A percentile compares a stretch with the other conserved stretches of the same genome.
Conservation (phyloP, 208 protist species). For the Lotmaria passim region DNA sequence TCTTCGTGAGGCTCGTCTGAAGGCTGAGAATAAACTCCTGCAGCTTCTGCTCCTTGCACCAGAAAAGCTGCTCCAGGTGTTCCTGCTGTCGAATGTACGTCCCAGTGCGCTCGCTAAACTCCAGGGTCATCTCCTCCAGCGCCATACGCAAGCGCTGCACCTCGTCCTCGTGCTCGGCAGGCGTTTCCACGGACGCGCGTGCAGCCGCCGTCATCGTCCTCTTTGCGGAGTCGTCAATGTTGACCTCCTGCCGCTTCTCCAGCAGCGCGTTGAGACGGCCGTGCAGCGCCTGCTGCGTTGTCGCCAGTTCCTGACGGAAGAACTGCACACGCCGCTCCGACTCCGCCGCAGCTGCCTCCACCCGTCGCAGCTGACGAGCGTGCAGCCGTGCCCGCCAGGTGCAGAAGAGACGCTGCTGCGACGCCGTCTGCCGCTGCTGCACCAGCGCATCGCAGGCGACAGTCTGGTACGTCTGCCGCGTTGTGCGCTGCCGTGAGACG, state of each 20-base stretch:
- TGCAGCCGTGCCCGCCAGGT: slow-evolving; percentile 23
- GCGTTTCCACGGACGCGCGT: background rate
- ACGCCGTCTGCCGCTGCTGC: background rate
- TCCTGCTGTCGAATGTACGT: slow-evolving; percentile 70
- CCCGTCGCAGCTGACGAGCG: background rate
- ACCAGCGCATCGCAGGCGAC: slow-evolving; percentile 16
- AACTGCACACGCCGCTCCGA: slow-evolving; percentile 29
- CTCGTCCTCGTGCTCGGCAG: slow-evolving; percentile 43
- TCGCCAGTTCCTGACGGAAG: slow-evolving; percentile 28
- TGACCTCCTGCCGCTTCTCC: slow-evolving; percentile 17
- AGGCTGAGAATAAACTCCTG: slow-evolving; percentile 14
- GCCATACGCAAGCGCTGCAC: slow-evolving; percentile 39
- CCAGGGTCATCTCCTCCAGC: slow-evolving; percentile 60
- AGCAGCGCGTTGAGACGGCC: slow-evolving; percentile 3
- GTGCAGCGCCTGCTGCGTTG: slow-evolving; percentile 22
- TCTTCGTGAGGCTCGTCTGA: slow-evolving; percentile 18
- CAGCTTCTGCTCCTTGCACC: slow-evolving; percentile 39
- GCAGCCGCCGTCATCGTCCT: background rate
- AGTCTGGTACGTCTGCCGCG: slow-evolving; percentile 8
- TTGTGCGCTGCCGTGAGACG: background rate
- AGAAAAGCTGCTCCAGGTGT: slow-evolving; percentile 42
- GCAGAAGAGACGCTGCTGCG: background rate
- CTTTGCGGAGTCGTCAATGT: background rate
- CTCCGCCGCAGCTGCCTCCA: slow-evolving; percentile 8
- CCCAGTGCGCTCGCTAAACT: slow-evolving; percentile 63